Conservation (phyloP, 371 early-diverging fungal genomes). For the Phascolomyces articulosus region DNA sequence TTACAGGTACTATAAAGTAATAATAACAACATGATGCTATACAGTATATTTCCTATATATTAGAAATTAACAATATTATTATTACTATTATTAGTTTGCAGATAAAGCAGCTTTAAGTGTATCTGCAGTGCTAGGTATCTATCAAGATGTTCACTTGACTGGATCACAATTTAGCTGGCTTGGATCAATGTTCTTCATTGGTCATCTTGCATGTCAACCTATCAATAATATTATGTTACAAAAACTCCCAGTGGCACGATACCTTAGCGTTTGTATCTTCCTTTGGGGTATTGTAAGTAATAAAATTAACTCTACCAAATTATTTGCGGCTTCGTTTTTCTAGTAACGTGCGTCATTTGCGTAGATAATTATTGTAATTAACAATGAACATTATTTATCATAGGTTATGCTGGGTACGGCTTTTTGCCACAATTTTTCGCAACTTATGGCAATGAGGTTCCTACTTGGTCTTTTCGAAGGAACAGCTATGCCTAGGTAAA, state of each 20-base stretch:
- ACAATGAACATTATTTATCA: neutral
- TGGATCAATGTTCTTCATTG: conserved; percentile 20
- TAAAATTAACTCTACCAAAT: neutral
- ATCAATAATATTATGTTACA: conserved; percentile 36
- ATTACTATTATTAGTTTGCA: conserved; percentile 3
- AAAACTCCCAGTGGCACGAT: conserved; percentile 26
- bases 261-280: conserved; percentile 17
- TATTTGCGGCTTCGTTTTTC: too few species aligned
- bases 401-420: conserved; percentile 23
- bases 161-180: conserved; percentile 20
- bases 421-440: conserved; percentile 25
- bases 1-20: conserved; percentile 5
- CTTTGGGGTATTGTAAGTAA: conserved; percentile 10
- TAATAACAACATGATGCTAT: too few species aligned
- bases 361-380: too few species aligned
- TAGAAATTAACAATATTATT: neutral
- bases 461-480: conserved; percentile 31
- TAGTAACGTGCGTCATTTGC: too few species aligned
- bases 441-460: conserved; percentile 25
- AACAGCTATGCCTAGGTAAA: conserved; percentile 22
- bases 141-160: conserved; percentile 11
- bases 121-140: conserved; percentile 16
- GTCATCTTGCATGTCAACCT: conserved; percentile 20
- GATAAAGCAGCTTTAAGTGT: conserved; percentile 15
- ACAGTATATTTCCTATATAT: too few species aligned